Evolutionary conservation across 345 rosid species (phyloP), one percentile per base, ranked within the genome.

Genomic region (Salix purpurea): DNA sequence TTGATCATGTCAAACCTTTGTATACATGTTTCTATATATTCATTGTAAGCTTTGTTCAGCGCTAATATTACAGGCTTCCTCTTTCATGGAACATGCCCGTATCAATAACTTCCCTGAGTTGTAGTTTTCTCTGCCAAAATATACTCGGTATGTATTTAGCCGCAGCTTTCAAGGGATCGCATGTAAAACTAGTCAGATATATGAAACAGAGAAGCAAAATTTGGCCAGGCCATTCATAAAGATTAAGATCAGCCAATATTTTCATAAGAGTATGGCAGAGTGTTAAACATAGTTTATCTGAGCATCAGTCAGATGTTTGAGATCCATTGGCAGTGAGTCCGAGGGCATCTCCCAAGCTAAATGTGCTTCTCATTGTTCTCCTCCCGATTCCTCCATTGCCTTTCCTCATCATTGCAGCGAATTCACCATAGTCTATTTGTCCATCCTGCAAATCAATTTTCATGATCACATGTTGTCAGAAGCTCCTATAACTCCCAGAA

Each of bases 341-440:
- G 2, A 89, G 67, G 70, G 85, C 87, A 72, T 82, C 87, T 62
- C 80, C 89, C 79, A 87, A 72, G 77, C 83, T 88, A 74, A 90
- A 83, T 5, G 83, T 74, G 72, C 74, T 84, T 78, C 91, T 88
- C 93, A 88, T 84, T 50, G 86, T 80, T 86, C 91, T 87, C 82
- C 93, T 85, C 58, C 91, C 88, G 65, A 87, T 78, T 36, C 86
- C 90, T 37, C 90, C 91, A 54, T 89, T 89, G 71, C 91, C 95
- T 82, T 82, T 89, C 86, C 90, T 84, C 95, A 91, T 91, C 95
- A 91, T 91, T 11, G 92, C 91, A 16, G 88, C 90, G 84, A 91
- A 91, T 69, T 91, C 95, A 42, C 83, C 91, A 76, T 91, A 91
- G 77, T 89, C 90, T 77, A 91, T 91, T 77, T 85, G 88, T 28